These are phyloP conservation scores for Paspalum vaginatum DNA, from an alignment of 176 grass and related monocot species.

Conservation along the genomic window DNA sequence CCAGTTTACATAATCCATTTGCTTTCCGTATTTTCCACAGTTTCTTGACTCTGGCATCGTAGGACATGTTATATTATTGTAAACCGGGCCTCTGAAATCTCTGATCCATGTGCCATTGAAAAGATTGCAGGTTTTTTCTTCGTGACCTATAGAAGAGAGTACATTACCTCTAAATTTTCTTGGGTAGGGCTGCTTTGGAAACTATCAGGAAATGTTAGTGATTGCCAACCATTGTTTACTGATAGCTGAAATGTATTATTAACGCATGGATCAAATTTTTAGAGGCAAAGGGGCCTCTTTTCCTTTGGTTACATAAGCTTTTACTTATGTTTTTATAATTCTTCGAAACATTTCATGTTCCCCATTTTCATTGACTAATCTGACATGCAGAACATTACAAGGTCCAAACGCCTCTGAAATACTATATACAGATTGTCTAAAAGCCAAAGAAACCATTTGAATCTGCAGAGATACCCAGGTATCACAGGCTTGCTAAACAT, in stretches of 20 bases:
- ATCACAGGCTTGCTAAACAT: not conserved
- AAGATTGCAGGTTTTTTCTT: slow-evolving; percentile 40
- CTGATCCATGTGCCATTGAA: slow-evolving; percentile 62
- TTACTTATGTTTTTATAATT: not conserved
- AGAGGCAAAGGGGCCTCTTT: not conserved
- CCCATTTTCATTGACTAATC: not conserved
- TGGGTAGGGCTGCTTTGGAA: not conserved
- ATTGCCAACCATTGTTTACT: not conserved
- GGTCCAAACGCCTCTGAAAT: not conserved
- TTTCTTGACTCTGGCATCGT: slow-evolving; percentile 55
- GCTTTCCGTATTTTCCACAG: slow-evolving; percentile 68
- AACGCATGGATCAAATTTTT: not conserved
- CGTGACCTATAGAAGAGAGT: not conserved
- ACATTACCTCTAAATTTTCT: slow-evolving; percentile 1
- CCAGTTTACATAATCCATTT: slow-evolving; percentile 67
- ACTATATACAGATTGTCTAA: slow-evolving; percentile 5
- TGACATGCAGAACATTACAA: not conserved
- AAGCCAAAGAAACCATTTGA: not conserved
- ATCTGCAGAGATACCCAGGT: not conserved
- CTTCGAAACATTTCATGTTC: not conserved
- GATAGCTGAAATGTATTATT: not conserved
- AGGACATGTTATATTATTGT: slow-evolving; percentile 58
- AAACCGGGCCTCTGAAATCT: slow-evolving; percentile 40
- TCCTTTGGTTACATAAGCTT: slow-evolving; percentile 16
- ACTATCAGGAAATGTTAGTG: not conserved